phyloP scores from a whole-genome alignment of 2,329 filamentous ascomycete species.

The Trichoderma gracile region DNA sequence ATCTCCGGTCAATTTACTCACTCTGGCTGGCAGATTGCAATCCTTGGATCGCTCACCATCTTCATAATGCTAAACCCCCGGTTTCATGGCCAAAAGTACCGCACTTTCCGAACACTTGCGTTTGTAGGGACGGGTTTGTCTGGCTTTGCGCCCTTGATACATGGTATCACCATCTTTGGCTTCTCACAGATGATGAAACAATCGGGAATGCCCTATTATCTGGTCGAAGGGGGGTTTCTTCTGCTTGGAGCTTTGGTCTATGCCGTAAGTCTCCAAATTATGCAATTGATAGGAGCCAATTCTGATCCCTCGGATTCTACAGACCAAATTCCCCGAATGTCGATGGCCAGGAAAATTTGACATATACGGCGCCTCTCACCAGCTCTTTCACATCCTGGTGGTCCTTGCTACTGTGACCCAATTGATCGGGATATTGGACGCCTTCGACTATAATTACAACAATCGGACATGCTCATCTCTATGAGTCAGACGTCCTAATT shows the following conservation, averaged over 20 bases:
- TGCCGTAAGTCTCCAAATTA: neutral
- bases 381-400: conserved; percentile 14
- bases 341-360: conserved; percentile 15
- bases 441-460: conserved; percentile 6
- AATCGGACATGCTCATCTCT: conserved; percentile 1
- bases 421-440: conserved; percentile 7
- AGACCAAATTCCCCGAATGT: conserved; percentile 17
- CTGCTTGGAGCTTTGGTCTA: conserved; percentile 14
- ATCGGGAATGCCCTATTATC: conserved; percentile 16
- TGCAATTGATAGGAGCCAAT: neutral
- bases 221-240: conserved; percentile 8
- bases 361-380: conserved; percentile 14
- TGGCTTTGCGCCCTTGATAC: conserved; percentile 18
- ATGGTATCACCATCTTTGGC: conserved; percentile 11
- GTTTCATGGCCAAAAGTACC: conserved; percentile 5
- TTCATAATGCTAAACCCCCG: conserved; percentile 16
- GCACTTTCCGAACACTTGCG: conserved; percentile 11
- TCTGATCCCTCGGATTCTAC: neutral
- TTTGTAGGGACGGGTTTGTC: conserved; percentile 11
- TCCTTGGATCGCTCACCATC: conserved; percentile 19
- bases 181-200: conserved; percentile 19
- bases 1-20: neutral
- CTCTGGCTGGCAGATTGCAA: neutral
- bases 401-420: conserved; percentile 7
- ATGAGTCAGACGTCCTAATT: neutral